phyloP scores from a whole-genome alignment of 75 land plant species.

The Picea sitchensis region DNA sequence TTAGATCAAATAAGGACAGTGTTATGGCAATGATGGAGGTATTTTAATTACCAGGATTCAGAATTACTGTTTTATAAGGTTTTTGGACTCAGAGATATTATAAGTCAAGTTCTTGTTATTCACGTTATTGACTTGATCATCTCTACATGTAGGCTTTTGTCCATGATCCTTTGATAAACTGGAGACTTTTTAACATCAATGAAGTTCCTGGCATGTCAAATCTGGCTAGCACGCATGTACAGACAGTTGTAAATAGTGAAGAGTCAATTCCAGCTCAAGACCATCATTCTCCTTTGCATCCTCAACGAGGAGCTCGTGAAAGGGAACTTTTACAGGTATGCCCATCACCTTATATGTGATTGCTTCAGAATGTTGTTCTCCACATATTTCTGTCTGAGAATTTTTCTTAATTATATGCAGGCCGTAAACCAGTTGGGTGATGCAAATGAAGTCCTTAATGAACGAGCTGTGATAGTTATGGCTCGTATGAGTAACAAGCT shows the following conservation, averaged over 20 bases:
- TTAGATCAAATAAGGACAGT: conserved; percentile 93
- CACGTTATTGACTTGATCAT: neutral
- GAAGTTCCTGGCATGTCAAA: conserved; percentile 88
- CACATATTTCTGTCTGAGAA: neutral
- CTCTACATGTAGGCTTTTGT: conserved; percentile 85
- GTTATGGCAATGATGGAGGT: conserved; percentile 99
- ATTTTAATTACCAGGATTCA: neutral
- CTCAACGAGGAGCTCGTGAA: conserved; percentile 88
- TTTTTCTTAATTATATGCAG: conserved; percentile 29
- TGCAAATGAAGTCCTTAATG: conserved; percentile 98
- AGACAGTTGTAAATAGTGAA: conserved; percentile 63
- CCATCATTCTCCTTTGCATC: conserved; percentile 50
- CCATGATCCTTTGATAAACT: conserved; percentile 98
- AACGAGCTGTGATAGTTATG: conserved; percentile 97
- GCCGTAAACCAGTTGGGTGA: conserved; percentile 97
- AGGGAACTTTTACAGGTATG: conserved; percentile 82
- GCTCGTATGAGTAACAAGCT: conserved; percentile 96
- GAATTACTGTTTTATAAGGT: neutral
- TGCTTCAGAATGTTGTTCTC: neutral
- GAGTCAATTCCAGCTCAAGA: conserved; percentile 43
- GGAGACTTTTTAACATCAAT: conserved; percentile 92
- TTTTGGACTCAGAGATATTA: neutral
- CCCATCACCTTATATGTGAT: neutral
- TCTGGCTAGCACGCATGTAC: conserved; percentile 43
- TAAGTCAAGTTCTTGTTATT: neutral